Evolutionary conservation across 1,284 basidiomycete genomes (phyloP).

Genomic region (Rhodotorula sp.): DNA sequence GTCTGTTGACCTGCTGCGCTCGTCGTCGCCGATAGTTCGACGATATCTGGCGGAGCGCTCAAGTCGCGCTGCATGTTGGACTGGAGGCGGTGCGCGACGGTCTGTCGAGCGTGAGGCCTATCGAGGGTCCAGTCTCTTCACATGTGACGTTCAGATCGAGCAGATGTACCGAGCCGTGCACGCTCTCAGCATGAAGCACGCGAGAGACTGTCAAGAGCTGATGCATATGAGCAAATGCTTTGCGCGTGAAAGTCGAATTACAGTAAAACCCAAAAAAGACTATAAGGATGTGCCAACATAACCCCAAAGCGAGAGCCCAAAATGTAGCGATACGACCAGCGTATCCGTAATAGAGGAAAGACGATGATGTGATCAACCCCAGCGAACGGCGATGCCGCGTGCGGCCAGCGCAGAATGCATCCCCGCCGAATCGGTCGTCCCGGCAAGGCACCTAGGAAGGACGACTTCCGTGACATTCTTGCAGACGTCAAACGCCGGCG

Average conservation of each 20-base stretch:
- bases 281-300: not conserved
- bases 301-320: not conserved
- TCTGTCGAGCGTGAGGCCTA: too few relatives aligned
- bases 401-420: not conserved
- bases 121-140: too few relatives aligned
- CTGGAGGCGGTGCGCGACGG: too few relatives aligned
- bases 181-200: too few relatives aligned
- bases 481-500: not conserved
- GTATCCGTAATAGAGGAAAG: not conserved
- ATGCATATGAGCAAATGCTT: too few relatives aligned
- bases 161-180: too few relatives aligned
- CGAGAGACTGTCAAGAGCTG: too few relatives aligned
- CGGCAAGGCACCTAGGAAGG: not conserved
- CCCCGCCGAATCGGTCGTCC: not conserved
- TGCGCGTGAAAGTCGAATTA: too few relatives aligned
- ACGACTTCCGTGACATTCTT: not conserved
- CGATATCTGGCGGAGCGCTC: too few relatives aligned
- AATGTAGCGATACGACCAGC: not conserved
- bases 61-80: too few relatives aligned
- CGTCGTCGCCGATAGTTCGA: not conserved
- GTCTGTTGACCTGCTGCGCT: not conserved
- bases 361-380: not conserved
- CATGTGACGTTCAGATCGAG: too few relatives aligned
- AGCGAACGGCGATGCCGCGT: not conserved
- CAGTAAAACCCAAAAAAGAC: not conserved